Evolutionary conservation across 139 green algal species (phyloP).

Genomic region (Nannochloris sp.): DNA sequence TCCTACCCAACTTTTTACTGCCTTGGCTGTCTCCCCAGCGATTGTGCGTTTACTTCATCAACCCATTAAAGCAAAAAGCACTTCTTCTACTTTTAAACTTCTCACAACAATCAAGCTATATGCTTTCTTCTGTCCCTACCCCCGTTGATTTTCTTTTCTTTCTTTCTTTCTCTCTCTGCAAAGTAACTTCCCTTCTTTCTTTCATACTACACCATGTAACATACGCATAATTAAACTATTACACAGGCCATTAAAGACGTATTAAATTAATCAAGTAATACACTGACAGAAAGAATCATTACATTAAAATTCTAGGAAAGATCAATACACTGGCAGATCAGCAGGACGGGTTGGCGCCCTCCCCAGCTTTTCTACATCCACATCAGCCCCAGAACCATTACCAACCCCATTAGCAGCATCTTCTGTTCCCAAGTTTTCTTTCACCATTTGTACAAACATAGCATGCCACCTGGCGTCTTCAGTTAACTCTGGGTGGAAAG

Average conservation of each 20-base stretch:
- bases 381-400: background rate
- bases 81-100: too few species aligned
- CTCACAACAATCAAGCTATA: too few species aligned
- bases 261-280: background rate
- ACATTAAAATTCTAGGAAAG: constrained; percentile 2
- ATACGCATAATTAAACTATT: too few species aligned
- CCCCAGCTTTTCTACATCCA: constrained; percentile 9
- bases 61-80: too few species aligned
- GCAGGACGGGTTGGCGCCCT: constrained; percentile 37
- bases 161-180: too few species aligned
- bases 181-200: too few species aligned
- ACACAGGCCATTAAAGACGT: background rate
- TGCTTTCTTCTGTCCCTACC: too few species aligned
- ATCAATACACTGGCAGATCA: constrained; percentile 62
- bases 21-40: too few species aligned
- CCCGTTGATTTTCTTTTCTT: too few species aligned
- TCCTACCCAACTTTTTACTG: too few species aligned
- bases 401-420: background rate
- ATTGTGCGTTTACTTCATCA: too few species aligned
- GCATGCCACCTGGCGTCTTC: constrained; percentile 81
- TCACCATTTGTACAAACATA: constrained; percentile 82
- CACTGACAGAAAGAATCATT: background rate
- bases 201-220: too few species aligned
- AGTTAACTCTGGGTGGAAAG: constrained; percentile 98
- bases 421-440: constrained; percentile 23